A percentile compares a stretch with the other conserved stretches of the same genome.
Conservation (phyloP, 2,329 filamentous ascomycete genomes). For the Aspergillus luchuensis region DNA sequence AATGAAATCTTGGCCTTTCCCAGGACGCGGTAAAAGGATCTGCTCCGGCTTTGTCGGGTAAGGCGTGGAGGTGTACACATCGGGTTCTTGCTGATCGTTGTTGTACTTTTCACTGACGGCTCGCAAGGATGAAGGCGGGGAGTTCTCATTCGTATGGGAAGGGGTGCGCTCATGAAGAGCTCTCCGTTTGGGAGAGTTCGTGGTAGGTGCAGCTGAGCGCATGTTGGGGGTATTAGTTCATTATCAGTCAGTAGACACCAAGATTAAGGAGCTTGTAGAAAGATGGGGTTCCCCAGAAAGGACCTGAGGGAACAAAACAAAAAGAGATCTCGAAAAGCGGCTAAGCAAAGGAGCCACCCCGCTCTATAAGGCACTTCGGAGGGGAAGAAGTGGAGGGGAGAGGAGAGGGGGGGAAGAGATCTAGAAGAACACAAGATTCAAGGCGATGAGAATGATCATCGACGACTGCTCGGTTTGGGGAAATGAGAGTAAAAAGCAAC, state of each 20-base stretch:
- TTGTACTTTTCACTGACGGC: conserved; percentile 34
- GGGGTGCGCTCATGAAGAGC: conserved; percentile 50
- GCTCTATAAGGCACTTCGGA: conserved; percentile 12
- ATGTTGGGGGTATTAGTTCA: conserved; percentile 38
- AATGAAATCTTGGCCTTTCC: conserved; percentile 40
- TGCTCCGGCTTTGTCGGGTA: conserved; percentile 53
- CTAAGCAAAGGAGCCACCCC: conserved; percentile 9
- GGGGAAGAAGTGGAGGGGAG: neutral
- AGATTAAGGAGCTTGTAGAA: conserved; percentile 5
- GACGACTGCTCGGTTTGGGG: conserved; percentile 10
- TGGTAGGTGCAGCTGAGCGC: conserved; percentile 33
- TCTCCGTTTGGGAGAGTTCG: conserved; percentile 41
- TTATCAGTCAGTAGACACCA: conserved; percentile 27
- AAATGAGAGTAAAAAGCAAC: neutral
- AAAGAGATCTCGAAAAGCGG: conserved; percentile 5
- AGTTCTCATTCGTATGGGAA: conserved; percentile 49
- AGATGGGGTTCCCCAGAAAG: conserved; percentile 10
- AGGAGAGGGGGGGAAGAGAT: neutral
- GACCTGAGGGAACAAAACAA: conserved; percentile 6
- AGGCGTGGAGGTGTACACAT: conserved; percentile 46
- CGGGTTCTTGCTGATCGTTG: conserved; percentile 34
- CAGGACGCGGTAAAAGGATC: conserved; percentile 45
- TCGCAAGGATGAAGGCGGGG: conserved; percentile 41
- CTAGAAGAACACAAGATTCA: conserved; percentile 11
- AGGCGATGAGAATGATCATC: conserved; percentile 14